Base-by-base conservation (phyloP, 306 rosid species). In the Pyrus bretschneideri region DNA sequence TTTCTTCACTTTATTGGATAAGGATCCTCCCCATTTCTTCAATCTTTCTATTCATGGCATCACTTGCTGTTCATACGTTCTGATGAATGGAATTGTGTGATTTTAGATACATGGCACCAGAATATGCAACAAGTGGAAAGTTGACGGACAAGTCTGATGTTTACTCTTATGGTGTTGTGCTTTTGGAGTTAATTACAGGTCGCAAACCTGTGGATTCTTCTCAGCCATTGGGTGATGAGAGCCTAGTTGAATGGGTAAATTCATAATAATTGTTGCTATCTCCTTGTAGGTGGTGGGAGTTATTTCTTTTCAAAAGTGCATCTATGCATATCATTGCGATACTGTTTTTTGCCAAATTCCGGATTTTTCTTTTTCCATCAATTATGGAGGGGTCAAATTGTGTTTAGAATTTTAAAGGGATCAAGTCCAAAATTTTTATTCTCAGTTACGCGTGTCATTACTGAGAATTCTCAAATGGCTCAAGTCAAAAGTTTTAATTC, bases 101-200 rank as follows among this genome's bases (percentile, higher is more conserved):
- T 78, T 73, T 67, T 88, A 92, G 98, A 83, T 96, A 96, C 81
- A 91, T 96, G 99, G 99, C 99, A 57, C 98, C 99, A 38, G 99
- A 96, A 82, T 96, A 96, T 73, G 99, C 99, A 13, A 92, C 98
- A 27, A 96, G 99, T 86, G 99, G 99, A 19, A 96, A 95, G 83
- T 85, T 95, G 81, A 95, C 99, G 3, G 99, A 95, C 65, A 95
- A 92, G 75, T 95, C 99, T 13, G 99, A 96, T 76, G 99, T 96
- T 82, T 96, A 89, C 79, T 96, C 99, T 61, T 96, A 67, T 7
- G 98, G 99, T 35, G 99, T 96, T 67, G 97, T 96, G 75, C 98
- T 92, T 80, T 83, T 92, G 88, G 98, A 96, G 96, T 85, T 96
- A 61, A 92, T 96, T 77, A 89, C 99, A 0, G 99, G 98, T 72